These are phyloP conservation scores for Aethionema arabicum DNA, from an alignment of 345 rosid species.

Conservation along the genomic window DNA sequence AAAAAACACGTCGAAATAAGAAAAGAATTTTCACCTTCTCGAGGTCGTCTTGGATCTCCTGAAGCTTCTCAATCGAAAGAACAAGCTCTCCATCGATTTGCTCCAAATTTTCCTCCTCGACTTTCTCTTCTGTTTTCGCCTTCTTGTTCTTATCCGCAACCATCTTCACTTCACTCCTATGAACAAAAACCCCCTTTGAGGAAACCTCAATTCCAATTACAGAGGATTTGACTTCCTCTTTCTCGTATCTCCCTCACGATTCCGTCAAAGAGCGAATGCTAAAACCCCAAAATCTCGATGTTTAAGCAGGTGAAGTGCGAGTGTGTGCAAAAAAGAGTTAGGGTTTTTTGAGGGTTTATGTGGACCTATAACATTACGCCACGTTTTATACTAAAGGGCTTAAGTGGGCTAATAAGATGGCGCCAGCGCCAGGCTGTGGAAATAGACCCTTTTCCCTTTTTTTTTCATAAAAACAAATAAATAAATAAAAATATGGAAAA, in stretches of 20 bases:
- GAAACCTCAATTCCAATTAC: slow-evolving; percentile 31
- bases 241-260: background rate
- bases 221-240: slow-evolving; percentile 10
- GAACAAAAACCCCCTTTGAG: background rate
- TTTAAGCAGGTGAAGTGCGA: slow-evolving; percentile 21
- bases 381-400: background rate
- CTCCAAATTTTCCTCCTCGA: slow-evolving; percentile 65
- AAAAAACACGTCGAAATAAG: background rate
- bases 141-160: slow-evolving; percentile 85
- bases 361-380: slow-evolving; percentile 22
- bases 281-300: slow-evolving; percentile 46
- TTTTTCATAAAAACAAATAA: no score
- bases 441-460: no score
- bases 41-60: slow-evolving; percentile 95
- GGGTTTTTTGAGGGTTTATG: slow-evolving; percentile 70
- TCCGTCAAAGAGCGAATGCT: slow-evolving; percentile 24
- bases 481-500: no score
- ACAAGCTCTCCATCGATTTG: slow-evolving; percentile 76
- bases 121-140: slow-evolving; percentile 58
- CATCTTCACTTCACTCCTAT: slow-evolving; percentile 42
- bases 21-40: slow-evolving; percentile 56
- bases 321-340: slow-evolving; percentile 36
- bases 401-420: no score
- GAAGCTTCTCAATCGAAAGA: slow-evolving; percentile 88
- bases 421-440: no score